Base-by-base conservation (phyloP, 225 moss, liverwort and hornwort genomes). In the Pseudisothecium myosuroides region DNA sequence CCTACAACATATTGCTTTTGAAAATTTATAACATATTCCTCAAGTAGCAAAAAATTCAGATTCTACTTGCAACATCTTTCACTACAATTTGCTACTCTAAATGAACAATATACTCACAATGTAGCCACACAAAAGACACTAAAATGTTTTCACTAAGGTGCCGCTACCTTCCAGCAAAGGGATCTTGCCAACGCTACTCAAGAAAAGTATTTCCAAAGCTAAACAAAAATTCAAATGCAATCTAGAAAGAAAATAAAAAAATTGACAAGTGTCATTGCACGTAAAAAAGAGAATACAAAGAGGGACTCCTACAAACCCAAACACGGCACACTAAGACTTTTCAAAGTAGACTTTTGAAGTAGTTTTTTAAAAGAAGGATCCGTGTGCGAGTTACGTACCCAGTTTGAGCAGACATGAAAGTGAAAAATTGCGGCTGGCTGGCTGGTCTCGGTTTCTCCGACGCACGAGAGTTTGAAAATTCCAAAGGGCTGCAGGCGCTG, bases 61-160 rank as follows among this genome's bases (percentile, higher is more conserved):
- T 77, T 52, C 23, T 77, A 36, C 22, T 54, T 54, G 23, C 23
- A 36, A 52, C 5, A 52, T 32, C 22, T 37, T 54, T 54, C 9
- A 36, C 9, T 54, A 1, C 14, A 77, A 77, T 23, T 54, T 54
- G 3, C 9, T 37, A 24, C 9, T 23, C 36, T 36, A 23, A 36
- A 23, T 54, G 24, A 77, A 37, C 6, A 77, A 37, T 10, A 55
- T 15, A 37, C 37, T 55, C 24, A 55, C 0, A 0, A 24, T 15
- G 4, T 23, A 1, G 2, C 6, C 2, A 24, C 1, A 14, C 1
- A 6, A 1, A 24, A 55, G 4, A 37, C n/a, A 7, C 1, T 15
- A 2, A 71, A 71, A 15, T 1, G 1, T 71, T 69, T 6, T 14
- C 13, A 24, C 0, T 39, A 14, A 26, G 15, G 1, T 71, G 4